Evolutionary conservation across 1,284 basidiomycete species (phyloP).

Genomic region (Puccinia hordei): DNA sequence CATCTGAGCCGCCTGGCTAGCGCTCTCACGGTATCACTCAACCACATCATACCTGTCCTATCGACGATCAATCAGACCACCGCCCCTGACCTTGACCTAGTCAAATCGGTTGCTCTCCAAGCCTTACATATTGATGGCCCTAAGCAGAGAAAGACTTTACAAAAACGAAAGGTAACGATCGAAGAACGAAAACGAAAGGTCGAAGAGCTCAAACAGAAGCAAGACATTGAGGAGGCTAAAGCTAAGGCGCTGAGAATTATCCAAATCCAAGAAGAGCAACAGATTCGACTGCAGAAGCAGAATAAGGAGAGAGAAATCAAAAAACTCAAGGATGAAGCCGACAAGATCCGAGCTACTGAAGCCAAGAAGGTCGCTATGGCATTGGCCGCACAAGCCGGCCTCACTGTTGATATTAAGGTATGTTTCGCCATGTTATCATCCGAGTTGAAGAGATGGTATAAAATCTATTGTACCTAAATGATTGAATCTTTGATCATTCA

Average conservation of each 20-base stretch:
- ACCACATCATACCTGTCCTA: constrained; percentile 62
- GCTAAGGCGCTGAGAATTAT: constrained; percentile 42
- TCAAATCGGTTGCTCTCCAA: constrained; percentile 68
- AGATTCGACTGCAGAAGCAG: constrained; percentile 64
- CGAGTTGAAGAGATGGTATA: background rate
- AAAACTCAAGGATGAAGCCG: constrained; percentile 77
- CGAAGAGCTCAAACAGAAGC: constrained; percentile 43
- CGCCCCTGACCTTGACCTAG: constrained; percentile 61
- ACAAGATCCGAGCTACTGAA: constrained; percentile 75
- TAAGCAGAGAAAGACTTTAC: constrained; percentile 41
- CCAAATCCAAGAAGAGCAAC: constrained; percentile 48
- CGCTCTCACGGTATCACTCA: constrained; percentile 72
- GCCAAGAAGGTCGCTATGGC: constrained; percentile 86
- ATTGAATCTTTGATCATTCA: constrained; percentile 5
- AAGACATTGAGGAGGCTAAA: constrained; percentile 48
- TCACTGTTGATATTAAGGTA: constrained; percentile 82
- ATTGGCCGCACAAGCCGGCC: constrained; percentile 77
- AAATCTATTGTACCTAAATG: background rate
- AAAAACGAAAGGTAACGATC: constrained; percentile 42
- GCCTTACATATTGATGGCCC: constrained; percentile 74
- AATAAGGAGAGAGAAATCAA: constrained; percentile 74
- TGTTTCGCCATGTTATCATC: constrained; percentile 56
- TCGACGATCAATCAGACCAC: constrained; percentile 57
- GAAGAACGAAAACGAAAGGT: constrained; percentile 48
- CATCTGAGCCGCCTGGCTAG: constrained; percentile 75